These are phyloP conservation scores for Silene coronaria DNA, from an alignment of 179 eudicot species.

Conservation along the genomic window DNA sequence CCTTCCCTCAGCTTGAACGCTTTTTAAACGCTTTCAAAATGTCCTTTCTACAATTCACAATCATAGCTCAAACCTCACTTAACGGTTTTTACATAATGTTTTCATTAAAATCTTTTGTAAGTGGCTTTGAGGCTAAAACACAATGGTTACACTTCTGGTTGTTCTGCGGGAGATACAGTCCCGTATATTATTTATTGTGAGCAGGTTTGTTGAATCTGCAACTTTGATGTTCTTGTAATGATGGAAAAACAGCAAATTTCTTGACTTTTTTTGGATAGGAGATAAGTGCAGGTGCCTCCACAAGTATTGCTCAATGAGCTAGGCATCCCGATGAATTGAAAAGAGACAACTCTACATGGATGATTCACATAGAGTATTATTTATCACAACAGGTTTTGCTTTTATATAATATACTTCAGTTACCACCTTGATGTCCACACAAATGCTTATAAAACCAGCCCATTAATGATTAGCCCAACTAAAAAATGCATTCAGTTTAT, in stretches of 20 bases:
- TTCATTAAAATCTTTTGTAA: constrained; percentile 25
- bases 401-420: constrained; percentile 15
- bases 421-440: background rate
- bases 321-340: constrained; percentile 95
- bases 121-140: constrained; percentile 84
- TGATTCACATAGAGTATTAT: constrained; percentile 87
- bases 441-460: background rate
- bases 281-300: constrained; percentile 43
- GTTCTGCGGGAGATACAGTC: constrained; percentile 94
- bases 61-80: background rate
- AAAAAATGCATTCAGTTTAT: background rate
- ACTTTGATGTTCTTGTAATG: background rate
- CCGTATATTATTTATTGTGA: constrained; percentile 89
- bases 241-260: background rate
- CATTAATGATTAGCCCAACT: background rate
- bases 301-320: constrained; percentile 92
- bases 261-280: constrained; percentile 40
- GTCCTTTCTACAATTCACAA: background rate
- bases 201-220: constrained; percentile 50
- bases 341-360: constrained; percentile 68
- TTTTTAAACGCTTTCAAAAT: background rate
- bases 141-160: constrained; percentile 70
- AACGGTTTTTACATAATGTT: constrained; percentile 7
- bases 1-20: no score
- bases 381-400: constrained; percentile 79